A percentile compares a stretch with the other conserved stretches of the same genome.
Conservation (phyloP, 805 yeast genomes). For the Saturnispora gosingensis region DNA sequence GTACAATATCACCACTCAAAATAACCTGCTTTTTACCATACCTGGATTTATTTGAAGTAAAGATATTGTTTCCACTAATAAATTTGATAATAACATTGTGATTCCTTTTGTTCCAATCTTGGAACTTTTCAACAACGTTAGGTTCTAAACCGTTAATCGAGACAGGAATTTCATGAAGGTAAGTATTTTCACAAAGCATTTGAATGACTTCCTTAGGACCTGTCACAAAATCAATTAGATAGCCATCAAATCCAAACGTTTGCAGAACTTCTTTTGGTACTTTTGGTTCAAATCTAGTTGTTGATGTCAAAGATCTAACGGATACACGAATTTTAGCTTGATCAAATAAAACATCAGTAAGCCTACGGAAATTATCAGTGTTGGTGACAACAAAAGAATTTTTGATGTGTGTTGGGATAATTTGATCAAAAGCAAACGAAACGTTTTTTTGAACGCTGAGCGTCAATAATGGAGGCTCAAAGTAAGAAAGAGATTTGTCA, state of each 20-base stretch:
- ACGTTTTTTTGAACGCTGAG: slow-evolving; percentile 41
- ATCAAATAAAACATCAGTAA: slow-evolving; percentile 37
- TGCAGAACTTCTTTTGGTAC: slow-evolving; percentile 23
- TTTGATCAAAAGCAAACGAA: slow-evolving; percentile 30
- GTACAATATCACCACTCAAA: slow-evolving; percentile 60
- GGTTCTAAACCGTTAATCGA: slow-evolving; percentile 33
- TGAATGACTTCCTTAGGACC: slow-evolving; percentile 68
- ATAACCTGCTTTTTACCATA: slow-evolving; percentile 55
- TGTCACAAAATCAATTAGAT: slow-evolving; percentile 53
- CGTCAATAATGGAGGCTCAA: slow-evolving; percentile 68
- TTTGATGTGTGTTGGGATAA: slow-evolving; percentile 2
- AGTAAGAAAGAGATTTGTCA: slow-evolving; percentile 30
- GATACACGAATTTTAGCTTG: slow-evolving; percentile 32
- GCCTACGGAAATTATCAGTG: slow-evolving; percentile 37
- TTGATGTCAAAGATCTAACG: slow-evolving; percentile 37
- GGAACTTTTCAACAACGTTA: not conserved
- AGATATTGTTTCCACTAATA: slow-evolving; percentile 48
- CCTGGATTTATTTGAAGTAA: slow-evolving; percentile 43
- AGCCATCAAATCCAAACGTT: slow-evolving; percentile 70
- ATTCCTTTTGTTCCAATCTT: slow-evolving; percentile 26
- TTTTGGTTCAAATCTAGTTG: slow-evolving; percentile 9
- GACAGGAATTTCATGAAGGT: slow-evolving; percentile 54
- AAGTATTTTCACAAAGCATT: slow-evolving; percentile 55
- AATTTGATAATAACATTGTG: slow-evolving; percentile 36
- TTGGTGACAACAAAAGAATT: slow-evolving; percentile 38